Evolutionary conservation across 371 early-diverging fungal species (phyloP), one percentile per base, ranked within the genome.

Genomic region (Mucor velutinosus): DNA sequence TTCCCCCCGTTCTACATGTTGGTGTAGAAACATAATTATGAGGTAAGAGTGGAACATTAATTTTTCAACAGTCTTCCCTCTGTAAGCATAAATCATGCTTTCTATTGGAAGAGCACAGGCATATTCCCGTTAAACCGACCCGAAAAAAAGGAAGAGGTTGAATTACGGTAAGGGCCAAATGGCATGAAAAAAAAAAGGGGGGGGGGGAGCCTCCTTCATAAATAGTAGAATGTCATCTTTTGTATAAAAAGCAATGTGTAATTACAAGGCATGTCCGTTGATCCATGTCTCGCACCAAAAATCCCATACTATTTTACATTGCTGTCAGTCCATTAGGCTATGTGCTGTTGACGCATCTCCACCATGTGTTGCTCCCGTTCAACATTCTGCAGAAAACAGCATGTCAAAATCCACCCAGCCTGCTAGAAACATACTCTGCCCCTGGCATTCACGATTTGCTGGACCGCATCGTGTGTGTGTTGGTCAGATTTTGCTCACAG

Each of bases 401-500:
- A 3, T 72, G 72, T 45, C 35, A 30, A 21, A 58, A 45, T 14
- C 37, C 64, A n/a, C 11, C 19, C 17, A 47, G 41, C 3, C n/a
- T 72, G 39, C n/a, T 58, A 27, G 49, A 60, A 11, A 58, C 59
- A 7, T 65, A 65, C 37, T 59, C 66, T 37, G 66, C 66, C 15
- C 63, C 59, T 35, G 66, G 66, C 11, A 41, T 64, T 12, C 45
- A 51, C 7, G 23, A 45, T 25, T 2, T 49, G 5, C 17, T 65
- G 14, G 66, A 65, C 12, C 58, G 47, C 7, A 41, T 66, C 41
- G 67, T 66, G 11, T 66, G 67, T 19, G 72, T 69, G 7, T 17
- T 69, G 7, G 69, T 69, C 6, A 10, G 63, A 4, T 69, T 69
- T 12, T 69, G 69, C 21, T 35, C 39, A 4, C 49, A 64, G 30